These are phyloP conservation scores for Euphorbia celastroides DNA, from an alignment of 441 rosid species.

Conservation along the genomic window DNA sequence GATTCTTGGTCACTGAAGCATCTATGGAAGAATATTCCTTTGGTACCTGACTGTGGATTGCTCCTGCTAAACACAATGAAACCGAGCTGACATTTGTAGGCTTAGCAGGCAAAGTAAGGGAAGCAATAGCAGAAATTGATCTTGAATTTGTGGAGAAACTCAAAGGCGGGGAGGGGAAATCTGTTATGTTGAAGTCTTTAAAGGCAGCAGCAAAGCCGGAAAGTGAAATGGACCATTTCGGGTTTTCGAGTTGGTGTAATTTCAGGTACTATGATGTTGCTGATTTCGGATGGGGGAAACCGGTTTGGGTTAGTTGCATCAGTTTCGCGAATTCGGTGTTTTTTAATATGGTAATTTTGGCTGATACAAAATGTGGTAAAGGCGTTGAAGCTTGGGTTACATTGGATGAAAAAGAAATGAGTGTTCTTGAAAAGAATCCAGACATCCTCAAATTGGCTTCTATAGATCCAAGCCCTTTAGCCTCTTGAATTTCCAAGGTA, in stretches of 20 bases:
- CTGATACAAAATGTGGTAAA: conserved; percentile 19
- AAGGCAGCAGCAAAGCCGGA: conserved; percentile 10
- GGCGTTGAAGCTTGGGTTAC: conserved; percentile 30
- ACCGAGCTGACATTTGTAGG: conserved; percentile 17
- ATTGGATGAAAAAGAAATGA: conserved; percentile 22
- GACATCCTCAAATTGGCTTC: conserved; percentile 24
- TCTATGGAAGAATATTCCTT: conserved; percentile 18
- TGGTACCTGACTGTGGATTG: conserved; percentile 38
- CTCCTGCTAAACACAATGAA: conserved; percentile 17
- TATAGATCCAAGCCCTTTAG: conserved; percentile 32
- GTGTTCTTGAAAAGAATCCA: conserved; percentile 9
- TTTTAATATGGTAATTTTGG: conserved; percentile 32
- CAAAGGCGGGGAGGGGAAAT: conserved; percentile 18
- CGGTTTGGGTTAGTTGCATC: conserved; percentile 29
- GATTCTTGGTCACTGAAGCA: conserved; percentile 11
- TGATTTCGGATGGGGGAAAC: conserved; percentile 40
- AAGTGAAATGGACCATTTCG: conserved; percentile 25
- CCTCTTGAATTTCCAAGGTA: too few relatives aligned
- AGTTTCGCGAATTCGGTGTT: conserved; percentile 17
- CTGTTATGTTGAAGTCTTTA: conserved; percentile 19
- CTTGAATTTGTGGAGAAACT: conserved; percentile 25
- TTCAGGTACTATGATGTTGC: conserved; percentile 22
- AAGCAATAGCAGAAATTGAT: conserved; percentile 32
- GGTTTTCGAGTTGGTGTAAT: conserved; percentile 36
- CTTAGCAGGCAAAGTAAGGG: conserved; percentile 29